phyloP scores from a whole-genome alignment of 805 yeast species.

The Starmerella tilneyi region DNA sequence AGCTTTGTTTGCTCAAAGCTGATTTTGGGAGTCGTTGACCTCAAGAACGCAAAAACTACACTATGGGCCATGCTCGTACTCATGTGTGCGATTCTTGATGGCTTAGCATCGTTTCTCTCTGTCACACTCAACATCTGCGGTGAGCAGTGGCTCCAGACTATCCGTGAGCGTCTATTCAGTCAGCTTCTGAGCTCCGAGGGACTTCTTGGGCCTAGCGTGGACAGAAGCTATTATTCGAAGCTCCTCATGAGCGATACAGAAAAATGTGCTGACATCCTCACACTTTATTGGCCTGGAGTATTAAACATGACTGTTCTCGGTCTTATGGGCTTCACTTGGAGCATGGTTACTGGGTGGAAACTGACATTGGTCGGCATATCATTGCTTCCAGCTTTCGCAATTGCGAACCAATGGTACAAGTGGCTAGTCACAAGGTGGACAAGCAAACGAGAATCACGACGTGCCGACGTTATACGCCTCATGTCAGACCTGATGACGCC shows the following conservation, averaged over 20 bases:
- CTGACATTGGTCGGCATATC: conserved; percentile 73
- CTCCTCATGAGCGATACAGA: conserved; percentile 72
- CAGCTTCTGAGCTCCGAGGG: conserved; percentile 39
- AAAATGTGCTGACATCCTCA: conserved; percentile 56
- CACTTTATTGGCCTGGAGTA: conserved; percentile 49
- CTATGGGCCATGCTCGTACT: conserved; percentile 63
- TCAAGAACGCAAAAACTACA: conserved; percentile 27
- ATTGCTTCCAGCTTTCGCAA: conserved; percentile 52
- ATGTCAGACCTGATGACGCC: conserved; percentile 40
- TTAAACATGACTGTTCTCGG: conserved; percentile 47
- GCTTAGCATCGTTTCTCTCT: conserved; percentile 43
- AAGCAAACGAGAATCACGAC: conserved; percentile 12
- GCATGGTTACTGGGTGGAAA: conserved; percentile 73
- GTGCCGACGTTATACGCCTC: conserved; percentile 22
- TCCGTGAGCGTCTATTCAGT: conserved; percentile 43
- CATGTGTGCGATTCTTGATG: conserved; percentile 53
- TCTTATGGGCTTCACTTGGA: conserved; percentile 62
- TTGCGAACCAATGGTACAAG: conserved; percentile 46
- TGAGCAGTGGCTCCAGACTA: conserved; percentile 52
- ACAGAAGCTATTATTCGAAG: conserved; percentile 45
- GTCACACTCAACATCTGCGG: conserved; percentile 46
- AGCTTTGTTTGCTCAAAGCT: conserved; percentile 67
- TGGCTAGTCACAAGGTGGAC: conserved; percentile 26
- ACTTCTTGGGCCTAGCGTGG: conserved; percentile 36
- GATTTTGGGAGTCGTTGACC: conserved; percentile 51